Base-by-base conservation (phyloP, 2,329 filamentous ascomycete genomes). In the Talaromyces piceae region DNA sequence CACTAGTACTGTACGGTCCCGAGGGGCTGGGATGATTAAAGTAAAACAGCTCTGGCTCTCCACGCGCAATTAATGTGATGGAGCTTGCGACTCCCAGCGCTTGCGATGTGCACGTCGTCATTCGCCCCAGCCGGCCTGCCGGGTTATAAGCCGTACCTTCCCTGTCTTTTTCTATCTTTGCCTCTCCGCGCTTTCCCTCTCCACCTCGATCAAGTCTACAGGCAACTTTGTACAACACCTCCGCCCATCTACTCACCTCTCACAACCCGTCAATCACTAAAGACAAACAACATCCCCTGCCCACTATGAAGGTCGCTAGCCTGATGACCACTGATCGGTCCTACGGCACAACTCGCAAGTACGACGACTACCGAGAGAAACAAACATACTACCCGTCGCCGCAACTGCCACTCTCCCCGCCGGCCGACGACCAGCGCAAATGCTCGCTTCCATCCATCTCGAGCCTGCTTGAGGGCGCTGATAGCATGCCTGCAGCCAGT, bases 381-480 rank as follows among this genome's bases (percentile, higher is more conserved):
- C 31, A 23, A 44, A 28, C n/a, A 52, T 45, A n/a, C 39, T 61
- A 58, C 11, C 64, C 63, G 47, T 59, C 62, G 13, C 55, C 59
- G 39, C 64, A 66, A 50, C 56, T 64, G 18, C 69, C 69, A 31
- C 59, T 69, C 5, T 72, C 69, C 12, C 68, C 69, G 12, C 69
- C 69, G 16, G 66, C 65, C n/a, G 69, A 71, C 45, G 67, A 70
- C 61, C 86, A 89, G 63, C 71, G 82, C 59, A 91, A 86, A 72
- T 93, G 87, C 64, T 95, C 90, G 47, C 76, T 97, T 52, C 91
- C 91, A 18, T 95, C 91, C 33, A 96, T 97, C 68, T 95, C 90
- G 31, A 91, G 89, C 68, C 79, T 97, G 52, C 77, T 97, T 47
- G 86, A 87, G 56, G 80, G 91, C 62, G 88, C 89, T 49, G 88